These are phyloP conservation scores for Trichaptum fuscoviolaceum DNA, from an alignment of 768 basidiomycete species.

Conservation along the genomic window DNA sequence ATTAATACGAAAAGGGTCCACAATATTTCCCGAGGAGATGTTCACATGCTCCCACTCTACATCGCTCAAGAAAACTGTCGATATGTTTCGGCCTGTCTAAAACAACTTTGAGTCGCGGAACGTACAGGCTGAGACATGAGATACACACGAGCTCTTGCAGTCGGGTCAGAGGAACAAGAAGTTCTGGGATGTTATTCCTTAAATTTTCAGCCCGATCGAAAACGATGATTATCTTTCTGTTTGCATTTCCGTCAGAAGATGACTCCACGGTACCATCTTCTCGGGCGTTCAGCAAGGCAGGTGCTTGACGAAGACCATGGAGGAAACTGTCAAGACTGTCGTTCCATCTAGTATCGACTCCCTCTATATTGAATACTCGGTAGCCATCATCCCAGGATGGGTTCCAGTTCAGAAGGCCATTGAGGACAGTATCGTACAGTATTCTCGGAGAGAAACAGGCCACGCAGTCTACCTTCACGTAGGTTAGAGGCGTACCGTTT, in stretches of 20 bases:
- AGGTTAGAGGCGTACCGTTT: constrained; percentile 24
- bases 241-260: constrained; percentile 21
- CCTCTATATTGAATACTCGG: constrained; percentile 40
- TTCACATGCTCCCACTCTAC: constrained; percentile 67
- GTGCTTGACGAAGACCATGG: constrained; percentile 51
- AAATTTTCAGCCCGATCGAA: constrained; percentile 67
- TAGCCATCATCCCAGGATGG: constrained; percentile 59
- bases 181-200: constrained; percentile 53
- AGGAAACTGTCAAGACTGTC: constrained; percentile 64
- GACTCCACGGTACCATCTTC: constrained; percentile 19
- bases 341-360: constrained; percentile 45
- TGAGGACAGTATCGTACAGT: constrained; percentile 62
- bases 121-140: constrained; percentile 4
- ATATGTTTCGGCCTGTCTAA: constrained; percentile 55
- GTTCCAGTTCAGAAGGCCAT: constrained; percentile 51
- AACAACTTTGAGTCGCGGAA: constrained; percentile 9
- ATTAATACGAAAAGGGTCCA: constrained; percentile 67
- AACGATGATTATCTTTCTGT: constrained; percentile 48
- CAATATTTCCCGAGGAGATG: constrained; percentile 63
- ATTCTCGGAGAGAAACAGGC: constrained; percentile 58
- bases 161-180: constrained; percentile 66
- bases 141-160: constrained; percentile 61
- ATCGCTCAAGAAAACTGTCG: constrained; percentile 58
- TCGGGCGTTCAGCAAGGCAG: constrained; percentile 17
- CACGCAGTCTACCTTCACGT: constrained; percentile 48